Base-by-base conservation (phyloP, 1,284 basidiomycete species). In the Microbotryomycetes sp. region DNA sequence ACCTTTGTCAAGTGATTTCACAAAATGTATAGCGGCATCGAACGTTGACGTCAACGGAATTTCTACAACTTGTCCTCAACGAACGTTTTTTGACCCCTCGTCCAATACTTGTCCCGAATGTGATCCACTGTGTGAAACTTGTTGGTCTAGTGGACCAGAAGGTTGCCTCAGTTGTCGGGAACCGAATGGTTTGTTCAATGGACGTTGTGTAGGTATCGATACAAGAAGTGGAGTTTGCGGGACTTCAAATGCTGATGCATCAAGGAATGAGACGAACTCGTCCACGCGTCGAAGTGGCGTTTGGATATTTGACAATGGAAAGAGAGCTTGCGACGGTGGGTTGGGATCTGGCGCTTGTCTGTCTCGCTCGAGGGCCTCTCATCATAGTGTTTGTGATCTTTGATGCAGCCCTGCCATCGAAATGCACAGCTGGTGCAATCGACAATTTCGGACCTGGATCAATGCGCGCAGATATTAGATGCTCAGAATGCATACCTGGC, bases 381-480 rank as follows among this genome's bases (percentile, higher is more conserved):
- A 6, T 29, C 3, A 6, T 5, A 3, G 9, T 46, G 7, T 55
- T 23, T 42, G 26, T 14, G n/a, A n/a, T 32, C 36, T 72, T 88
- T 2, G 77, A 84, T 61, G 94, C 90, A 88, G 84, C 86, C 15
- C 88, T 86, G 80, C 85, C 87, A 6, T 78, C 85, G 1, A 87
- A 86, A 73, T 91, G 89, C 73, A 86, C 85, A 14, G 79, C 83
- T 0, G 91, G 89, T 76, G 77, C 80, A 61, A 88, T 88, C 64
- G 79, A 85, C 3, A 82, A 79, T 64, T 91, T 91, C 74, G 84
- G 72, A 56, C 79, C 81, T 16, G 82, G 80, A 0, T 88, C 87
- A 7, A 85, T 83, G 0, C 77, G 85, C 32, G 78, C 81, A 59
- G 80, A 86, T 60, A 76, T 83, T 2, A 82, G 87, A 66, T 91